Evolutionary conservation across 108 stramenopile genomes (phyloP).

Genomic region (Heterococcus sp.): DNA sequence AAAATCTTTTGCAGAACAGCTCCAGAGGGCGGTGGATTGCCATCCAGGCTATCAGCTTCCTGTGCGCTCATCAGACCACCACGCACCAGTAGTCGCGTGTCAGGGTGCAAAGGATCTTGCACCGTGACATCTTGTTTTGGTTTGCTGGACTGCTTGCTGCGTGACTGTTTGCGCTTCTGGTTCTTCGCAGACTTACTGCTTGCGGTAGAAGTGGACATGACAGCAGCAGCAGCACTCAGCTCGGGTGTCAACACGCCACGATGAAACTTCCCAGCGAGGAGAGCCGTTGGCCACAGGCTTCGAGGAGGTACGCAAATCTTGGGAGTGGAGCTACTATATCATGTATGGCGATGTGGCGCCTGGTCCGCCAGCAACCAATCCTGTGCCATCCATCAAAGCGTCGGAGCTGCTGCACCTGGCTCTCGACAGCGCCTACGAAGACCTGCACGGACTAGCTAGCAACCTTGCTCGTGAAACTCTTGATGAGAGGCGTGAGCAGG

Average conservation of each 20-base stretch:
- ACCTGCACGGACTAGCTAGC: slow-evolving; percentile 21
- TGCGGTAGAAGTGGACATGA: too few relatives aligned
- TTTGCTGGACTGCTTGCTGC: too few relatives aligned
- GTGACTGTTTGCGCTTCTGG: background rate
- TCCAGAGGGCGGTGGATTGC: too few relatives aligned
- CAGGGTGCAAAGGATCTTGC: too few relatives aligned
- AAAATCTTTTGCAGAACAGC: too few relatives aligned
- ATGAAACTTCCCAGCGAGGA: too few relatives aligned
- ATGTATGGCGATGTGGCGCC: background rate
- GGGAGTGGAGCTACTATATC: too few relatives aligned
- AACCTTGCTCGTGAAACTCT: slow-evolving; percentile 13
- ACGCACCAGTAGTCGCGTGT: background rate
- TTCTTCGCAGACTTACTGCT: too few relatives aligned
- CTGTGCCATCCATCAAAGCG: background rate
- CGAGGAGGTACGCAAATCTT: background rate
- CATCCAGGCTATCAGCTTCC: background rate
- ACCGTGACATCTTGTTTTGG: too few relatives aligned
- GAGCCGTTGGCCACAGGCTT: background rate
- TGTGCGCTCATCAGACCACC: background rate
- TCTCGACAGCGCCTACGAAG: slow-evolving; percentile 8
- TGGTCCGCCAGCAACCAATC: background rate
- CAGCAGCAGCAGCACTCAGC: too few relatives aligned
- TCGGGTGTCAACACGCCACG: too few relatives aligned
- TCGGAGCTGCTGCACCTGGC: background rate
- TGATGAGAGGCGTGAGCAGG: slow-evolving; percentile 17